phyloP scores from a whole-genome alignment of 345 rosid species.

The Linum trigynum region DNA sequence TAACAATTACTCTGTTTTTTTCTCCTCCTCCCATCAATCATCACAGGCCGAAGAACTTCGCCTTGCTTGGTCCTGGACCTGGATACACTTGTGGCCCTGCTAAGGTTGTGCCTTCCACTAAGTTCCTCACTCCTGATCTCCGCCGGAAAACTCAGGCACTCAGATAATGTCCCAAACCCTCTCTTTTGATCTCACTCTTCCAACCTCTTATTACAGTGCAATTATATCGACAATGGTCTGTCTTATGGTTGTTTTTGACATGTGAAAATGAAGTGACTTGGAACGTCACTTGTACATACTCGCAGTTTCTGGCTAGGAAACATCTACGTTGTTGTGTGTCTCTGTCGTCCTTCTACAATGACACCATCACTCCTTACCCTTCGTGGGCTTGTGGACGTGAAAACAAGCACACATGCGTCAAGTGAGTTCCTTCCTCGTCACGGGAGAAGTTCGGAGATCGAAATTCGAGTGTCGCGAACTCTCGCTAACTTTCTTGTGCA shows the following conservation, averaged over 20 bases:
- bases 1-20: too few species aligned
- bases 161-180: slow-evolving; percentile 37
- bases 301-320: slow-evolving; percentile 69
- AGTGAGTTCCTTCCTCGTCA: slow-evolving; percentile 29
- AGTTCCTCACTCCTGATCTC: slow-evolving; percentile 50
- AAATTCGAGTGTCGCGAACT: background rate
- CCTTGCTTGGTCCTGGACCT: slow-evolving; percentile 67
- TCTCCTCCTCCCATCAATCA: slow-evolving; percentile 4
- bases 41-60: slow-evolving; percentile 83
- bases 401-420: slow-evolving; percentile 49
- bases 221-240: too few species aligned
- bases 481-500: background rate
- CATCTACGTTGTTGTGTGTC: slow-evolving; percentile 82
- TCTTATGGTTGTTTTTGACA: background rate
- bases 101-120: slow-evolving; percentile 54
- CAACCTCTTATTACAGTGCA: too few species aligned
- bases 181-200: too few species aligned
- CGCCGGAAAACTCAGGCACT: slow-evolving; percentile 71
- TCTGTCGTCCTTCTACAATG: slow-evolving; percentile 85
- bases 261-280: slow-evolving; percentile 57
- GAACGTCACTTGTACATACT: slow-evolving; percentile 88
- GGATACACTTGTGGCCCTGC: slow-evolving; percentile 92
- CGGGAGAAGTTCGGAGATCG: background rate
- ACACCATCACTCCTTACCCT: slow-evolving; percentile 71
- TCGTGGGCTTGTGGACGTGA: slow-evolving; percentile 84